Evolutionary conservation across 176 grass and related monocot genomes (phyloP).

Genomic region (Alloteropsis semialata): DNA sequence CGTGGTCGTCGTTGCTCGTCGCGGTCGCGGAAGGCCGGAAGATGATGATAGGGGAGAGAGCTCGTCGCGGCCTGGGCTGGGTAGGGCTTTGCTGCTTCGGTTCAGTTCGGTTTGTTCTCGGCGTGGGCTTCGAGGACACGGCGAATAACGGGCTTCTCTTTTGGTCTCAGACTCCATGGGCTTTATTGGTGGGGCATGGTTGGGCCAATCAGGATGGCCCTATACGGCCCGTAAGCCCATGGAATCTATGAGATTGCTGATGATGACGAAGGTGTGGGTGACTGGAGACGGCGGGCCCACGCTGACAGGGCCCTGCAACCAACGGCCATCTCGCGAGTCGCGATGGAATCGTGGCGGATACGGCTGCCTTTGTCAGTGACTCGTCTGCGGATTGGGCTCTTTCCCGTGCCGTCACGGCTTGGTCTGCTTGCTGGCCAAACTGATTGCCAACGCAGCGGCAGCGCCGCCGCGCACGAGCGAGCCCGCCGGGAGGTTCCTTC

Average conservation of each 20-base stretch:
- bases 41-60: neutral
- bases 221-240: neutral
- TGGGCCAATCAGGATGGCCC: neutral
- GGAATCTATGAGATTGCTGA: neutral
- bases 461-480: neutral
- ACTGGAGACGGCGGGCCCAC: neutral
- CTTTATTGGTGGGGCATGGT: neutral
- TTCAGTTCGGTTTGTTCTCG: neutral
- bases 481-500: neutral
- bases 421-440: neutral
- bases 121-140: neutral
- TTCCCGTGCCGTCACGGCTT: constrained; percentile 16
- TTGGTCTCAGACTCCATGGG: neutral
- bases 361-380: neutral
- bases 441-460: neutral
- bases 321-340: neutral
- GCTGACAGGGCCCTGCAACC: neutral
- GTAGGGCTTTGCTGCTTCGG: neutral
- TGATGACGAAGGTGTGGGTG: too few species aligned
- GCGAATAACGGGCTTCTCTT: neutral
- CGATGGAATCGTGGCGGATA: neutral
- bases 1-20: constrained; percentile 21
- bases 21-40: neutral
- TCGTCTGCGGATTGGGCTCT: neutral
- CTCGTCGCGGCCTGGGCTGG: neutral